Evolutionary conservation across 495 filamentous ascomycete species (phyloP).

Genomic region (Ramalina intermedia): DNA sequence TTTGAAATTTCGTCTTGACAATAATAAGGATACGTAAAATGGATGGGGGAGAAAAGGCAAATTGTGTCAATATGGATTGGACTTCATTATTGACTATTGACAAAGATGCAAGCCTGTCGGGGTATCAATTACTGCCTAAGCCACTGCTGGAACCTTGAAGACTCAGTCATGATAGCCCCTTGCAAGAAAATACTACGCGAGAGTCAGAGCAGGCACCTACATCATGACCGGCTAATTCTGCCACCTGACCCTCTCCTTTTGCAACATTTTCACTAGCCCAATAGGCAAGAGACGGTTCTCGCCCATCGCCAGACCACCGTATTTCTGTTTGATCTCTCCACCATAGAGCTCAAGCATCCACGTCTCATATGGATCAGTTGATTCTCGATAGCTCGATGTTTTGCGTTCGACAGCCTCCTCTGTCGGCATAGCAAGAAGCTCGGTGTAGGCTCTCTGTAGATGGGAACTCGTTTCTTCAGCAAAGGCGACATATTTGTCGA

Average conservation of each 20-base stretch:
- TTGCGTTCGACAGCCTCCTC: conserved; percentile 12
- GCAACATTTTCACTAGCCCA: conserved; percentile 37
- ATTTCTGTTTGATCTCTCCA: conserved; percentile 31
- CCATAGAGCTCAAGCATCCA: conserved; percentile 40
- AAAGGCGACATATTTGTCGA: conserved; percentile 32
- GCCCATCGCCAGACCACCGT: conserved; percentile 37
- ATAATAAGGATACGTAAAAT: too few species aligned
- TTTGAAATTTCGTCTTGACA: too few species aligned
- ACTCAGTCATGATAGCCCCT: too few species aligned
- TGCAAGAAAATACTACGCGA: too few species aligned
- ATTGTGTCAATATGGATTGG: too few species aligned
- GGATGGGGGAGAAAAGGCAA: too few species aligned
- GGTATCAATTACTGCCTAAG: too few species aligned
- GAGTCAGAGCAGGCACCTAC: too few species aligned
- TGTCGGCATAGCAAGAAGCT: conserved; percentile 13
- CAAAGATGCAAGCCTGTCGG: too few species aligned
- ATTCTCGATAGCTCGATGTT: neutral
- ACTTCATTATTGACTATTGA: too few species aligned
- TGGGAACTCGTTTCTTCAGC: conserved; percentile 22
- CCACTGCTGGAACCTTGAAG: too few species aligned
- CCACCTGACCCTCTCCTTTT: conserved; percentile 40
- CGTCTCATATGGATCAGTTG: conserved; percentile 24
- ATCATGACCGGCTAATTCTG: conserved; percentile 13
- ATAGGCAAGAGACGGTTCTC: conserved; percentile 40
- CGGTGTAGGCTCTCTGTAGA: conserved; percentile 16